Percentiles rank a stretch among this genome's conserved stretches.
Evolutionary conservation across 495 filamentous ascomycete species (phyloP).

Genomic region (Xylaria venustula): DNA sequence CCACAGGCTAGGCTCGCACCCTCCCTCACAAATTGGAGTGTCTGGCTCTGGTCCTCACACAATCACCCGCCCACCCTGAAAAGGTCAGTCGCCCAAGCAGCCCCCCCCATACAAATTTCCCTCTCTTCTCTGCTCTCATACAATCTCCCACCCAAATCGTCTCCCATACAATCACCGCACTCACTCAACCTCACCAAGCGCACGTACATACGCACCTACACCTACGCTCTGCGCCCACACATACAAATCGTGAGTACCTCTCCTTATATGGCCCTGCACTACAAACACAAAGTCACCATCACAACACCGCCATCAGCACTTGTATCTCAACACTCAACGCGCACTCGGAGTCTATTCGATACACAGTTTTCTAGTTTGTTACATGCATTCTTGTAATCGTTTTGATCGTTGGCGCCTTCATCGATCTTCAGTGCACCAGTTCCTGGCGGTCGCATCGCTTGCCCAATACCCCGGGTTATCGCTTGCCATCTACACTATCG

Average conservation of each 20-base stretch:
- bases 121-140: slow-evolving; percentile 57
- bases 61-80: slow-evolving; percentile 63
- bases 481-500: background rate
- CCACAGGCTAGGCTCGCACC: slow-evolving; percentile 21
- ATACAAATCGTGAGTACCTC: slow-evolving; percentile 41
- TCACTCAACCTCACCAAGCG: slow-evolving; percentile 37
- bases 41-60: slow-evolving; percentile 39
- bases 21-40: slow-evolving; percentile 37
- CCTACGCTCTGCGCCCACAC: slow-evolving; percentile 14
- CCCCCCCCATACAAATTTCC: slow-evolving; percentile 55
- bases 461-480: background rate
- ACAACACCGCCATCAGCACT: slow-evolving; percentile 9
- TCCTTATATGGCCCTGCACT: slow-evolving; percentile 28
- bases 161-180: slow-evolving; percentile 56
- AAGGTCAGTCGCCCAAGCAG: slow-evolving; percentile 45
- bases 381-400: background rate
- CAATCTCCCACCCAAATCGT: slow-evolving; percentile 50
- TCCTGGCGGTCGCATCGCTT: background rate
- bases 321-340: slow-evolving; percentile 1
- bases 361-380: background rate
- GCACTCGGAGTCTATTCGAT: too few relatives aligned
- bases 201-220: slow-evolving; percentile 22
- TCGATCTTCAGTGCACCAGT: background rate
- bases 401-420: background rate
- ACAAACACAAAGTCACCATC: slow-evolving; percentile 37